These are phyloP conservation scores for Apiotrichum veenhuisii DNA, from an alignment of 1,284 basidiomycete species.

Conservation along the genomic window DNA sequence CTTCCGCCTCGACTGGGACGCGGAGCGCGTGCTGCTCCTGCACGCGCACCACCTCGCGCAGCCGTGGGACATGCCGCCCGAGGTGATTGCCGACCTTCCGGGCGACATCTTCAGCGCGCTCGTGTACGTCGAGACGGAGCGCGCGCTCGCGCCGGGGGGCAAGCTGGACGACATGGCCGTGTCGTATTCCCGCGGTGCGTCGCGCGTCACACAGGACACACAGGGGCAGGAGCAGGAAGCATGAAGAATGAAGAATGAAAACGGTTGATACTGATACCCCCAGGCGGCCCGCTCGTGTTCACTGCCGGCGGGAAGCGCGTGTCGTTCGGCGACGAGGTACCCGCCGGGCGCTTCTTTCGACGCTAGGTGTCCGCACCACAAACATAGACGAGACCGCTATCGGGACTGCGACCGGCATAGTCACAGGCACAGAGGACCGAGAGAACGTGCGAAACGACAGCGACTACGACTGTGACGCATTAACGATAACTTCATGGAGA, in stretches of 20 bases:
- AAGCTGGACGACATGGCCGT: background rate
- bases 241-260: background rate
- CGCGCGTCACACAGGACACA: no score
- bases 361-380: background rate
- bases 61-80: slow-evolving; percentile 2
- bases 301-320: background rate
- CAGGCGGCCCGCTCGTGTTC: background rate
- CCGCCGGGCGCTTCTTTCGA: background rate
- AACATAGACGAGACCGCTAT: background rate
- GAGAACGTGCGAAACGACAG: background rate
- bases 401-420: no score
- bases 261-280: background rate
- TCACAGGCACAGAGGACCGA: no score
- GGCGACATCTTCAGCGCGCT: background rate
- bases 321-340: background rate
- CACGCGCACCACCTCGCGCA: slow-evolving; percentile 2
- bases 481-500: no score
- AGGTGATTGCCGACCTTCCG: background rate
- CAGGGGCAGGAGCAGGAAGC: no score
- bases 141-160: background rate
- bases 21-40: background rate
- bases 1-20: slow-evolving; percentile 5
- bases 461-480: no score
- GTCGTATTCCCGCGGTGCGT: background rate
- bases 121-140: slow-evolving; percentile 2